Evolutionary conservation across 257 asterid species (phyloP).

Genomic region (Marsdenia floribunda): DNA sequence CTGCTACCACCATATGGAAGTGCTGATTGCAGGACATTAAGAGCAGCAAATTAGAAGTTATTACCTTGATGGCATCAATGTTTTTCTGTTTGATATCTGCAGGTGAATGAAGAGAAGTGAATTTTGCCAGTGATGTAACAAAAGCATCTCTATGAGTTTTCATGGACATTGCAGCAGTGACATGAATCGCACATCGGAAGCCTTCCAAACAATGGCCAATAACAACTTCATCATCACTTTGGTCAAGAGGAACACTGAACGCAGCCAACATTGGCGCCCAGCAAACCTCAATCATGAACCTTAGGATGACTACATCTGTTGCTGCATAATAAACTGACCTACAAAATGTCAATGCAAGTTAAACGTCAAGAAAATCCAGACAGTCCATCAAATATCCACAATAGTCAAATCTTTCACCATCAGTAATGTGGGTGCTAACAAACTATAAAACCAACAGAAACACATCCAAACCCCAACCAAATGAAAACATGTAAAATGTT

Average conservation of each 20-base stretch:
- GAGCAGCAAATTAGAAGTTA: not conserved
- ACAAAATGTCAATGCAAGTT: constrained; percentile 34
- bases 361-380: constrained; percentile 25
- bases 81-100: constrained; percentile 93
- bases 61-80: constrained; percentile 95
- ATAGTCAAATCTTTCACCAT: not conserved
- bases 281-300: constrained; percentile 97
- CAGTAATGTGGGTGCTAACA: not conserved
- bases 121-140: constrained; percentile 91
- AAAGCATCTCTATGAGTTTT: constrained; percentile 98
- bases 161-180: constrained; percentile 97
- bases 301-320: constrained; percentile 82
- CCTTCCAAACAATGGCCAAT: constrained; percentile 87
- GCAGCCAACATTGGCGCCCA: constrained; percentile 99
- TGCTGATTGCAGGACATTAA: not conserved
- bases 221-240: constrained; percentile 74
- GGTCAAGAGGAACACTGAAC: constrained; percentile 98
- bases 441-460: not conserved
- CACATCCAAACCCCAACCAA: not conserved
- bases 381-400: not conserved
- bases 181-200: constrained; percentile 81
- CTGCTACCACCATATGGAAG: not conserved
- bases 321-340: constrained; percentile 98
- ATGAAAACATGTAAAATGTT: not conserved
- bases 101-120: constrained; percentile 97